Conservation (phyloP, 2,329 filamentous ascomycete genomes). For the Pestalotiopsis sp. region DNA sequence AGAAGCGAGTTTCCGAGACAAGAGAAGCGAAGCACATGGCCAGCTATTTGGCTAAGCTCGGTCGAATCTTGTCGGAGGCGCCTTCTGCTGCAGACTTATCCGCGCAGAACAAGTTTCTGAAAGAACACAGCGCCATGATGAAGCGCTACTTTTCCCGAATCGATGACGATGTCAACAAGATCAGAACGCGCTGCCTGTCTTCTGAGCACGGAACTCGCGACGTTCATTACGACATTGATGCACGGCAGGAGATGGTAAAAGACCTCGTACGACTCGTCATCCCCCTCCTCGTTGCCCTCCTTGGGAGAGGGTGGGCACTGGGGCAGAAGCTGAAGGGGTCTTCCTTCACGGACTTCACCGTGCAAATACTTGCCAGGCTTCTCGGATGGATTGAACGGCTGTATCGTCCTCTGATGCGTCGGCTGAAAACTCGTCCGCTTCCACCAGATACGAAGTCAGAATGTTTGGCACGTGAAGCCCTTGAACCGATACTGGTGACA, state of each 20-base stretch:
- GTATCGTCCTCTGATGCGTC: conserved; percentile 21
- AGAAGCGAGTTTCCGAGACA: conserved; percentile 19
- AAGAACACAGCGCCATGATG: conserved; percentile 24
- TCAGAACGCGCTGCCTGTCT: conserved; percentile 22
- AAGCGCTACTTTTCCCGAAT: conserved; percentile 29
- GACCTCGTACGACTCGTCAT: conserved; percentile 28
- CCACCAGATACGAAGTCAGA: conserved; percentile 8
- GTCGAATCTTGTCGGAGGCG: conserved; percentile 23
- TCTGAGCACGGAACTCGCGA: background rate
- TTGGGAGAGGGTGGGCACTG: conserved; percentile 28
- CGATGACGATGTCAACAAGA: conserved; percentile 20
- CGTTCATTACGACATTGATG: background rate
- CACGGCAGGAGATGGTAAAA: conserved; percentile 20
- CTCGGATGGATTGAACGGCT: conserved; percentile 27
- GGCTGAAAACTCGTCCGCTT: conserved; percentile 15
- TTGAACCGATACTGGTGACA: conserved; percentile 20
- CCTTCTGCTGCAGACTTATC: conserved; percentile 23
- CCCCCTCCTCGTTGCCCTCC: conserved; percentile 27
- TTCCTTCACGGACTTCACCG: conserved; percentile 25
- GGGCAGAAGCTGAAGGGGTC: conserved; percentile 23
- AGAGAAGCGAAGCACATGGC: conserved; percentile 22
- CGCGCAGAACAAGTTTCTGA: conserved; percentile 29
- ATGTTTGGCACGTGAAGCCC: conserved; percentile 17
- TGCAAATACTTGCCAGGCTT: conserved; percentile 25
- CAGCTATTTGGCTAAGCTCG: conserved; percentile 25